Base-by-base conservation (phyloP, 2,329 filamentous ascomycete genomes). In the Penicillium capsulatum region DNA sequence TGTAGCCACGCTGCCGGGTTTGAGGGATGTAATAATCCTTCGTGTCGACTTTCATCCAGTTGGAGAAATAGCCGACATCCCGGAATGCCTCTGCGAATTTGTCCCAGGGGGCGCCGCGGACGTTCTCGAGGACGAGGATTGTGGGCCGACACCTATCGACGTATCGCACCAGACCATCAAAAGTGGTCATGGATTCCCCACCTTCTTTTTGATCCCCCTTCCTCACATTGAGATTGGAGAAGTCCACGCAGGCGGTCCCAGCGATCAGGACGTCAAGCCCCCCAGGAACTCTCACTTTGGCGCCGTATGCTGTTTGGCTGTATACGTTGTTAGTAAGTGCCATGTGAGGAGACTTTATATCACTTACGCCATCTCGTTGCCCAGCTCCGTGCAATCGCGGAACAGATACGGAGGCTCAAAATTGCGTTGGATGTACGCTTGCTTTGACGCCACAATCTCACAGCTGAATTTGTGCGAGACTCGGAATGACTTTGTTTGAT, bases 221-320 rank as follows among this genome's bases (percentile, higher is more conserved):
- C 3, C 69, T 60, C 34, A 67, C 75, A 58, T 89, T 91, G 20
- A 89, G 60, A 0, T 48, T 55, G 0, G 85, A 90, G 48, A 84
- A 86, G 52, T 90, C 85, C 2, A 86, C 83, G 50, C 86, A 92
- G 0, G 83, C 81, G 29, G 83, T 86, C 0, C 86, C 86, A 5
- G 82, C 82, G 31, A 90, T 68, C 1, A 91, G 65, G 0, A 91
- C 57, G 47, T 90, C 81, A 1, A 80, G 61, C 8, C 74, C 55
- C 0, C 60, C 61, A 0, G 83, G 83, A 1, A 88, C 76, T 1
- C 60, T 36, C 3, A 70, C 70, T 34, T 72, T 64, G 6, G 75
- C 73, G 3, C 85, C 85, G 54, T 83, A 83, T 1, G 81, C 82
- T 1, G 83, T 89, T 14, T 75, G 80, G 1, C 77, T 81, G 48